Conservation (phyloP, 371 early-diverging fungal genomes). For the Umbelopsis sp. region DNA sequence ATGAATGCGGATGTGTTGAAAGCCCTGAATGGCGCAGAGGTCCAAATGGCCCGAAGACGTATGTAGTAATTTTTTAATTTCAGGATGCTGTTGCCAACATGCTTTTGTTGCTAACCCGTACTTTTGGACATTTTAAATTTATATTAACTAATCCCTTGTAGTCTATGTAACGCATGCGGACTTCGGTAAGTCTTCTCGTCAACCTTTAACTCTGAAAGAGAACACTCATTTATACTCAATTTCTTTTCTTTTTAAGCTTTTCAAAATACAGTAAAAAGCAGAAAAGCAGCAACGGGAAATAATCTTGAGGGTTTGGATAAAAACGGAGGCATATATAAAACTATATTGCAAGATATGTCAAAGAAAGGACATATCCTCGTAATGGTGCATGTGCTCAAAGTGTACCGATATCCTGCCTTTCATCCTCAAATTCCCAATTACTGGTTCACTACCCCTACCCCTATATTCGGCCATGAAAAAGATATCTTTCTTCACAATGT, state of each 20-base stretch:
- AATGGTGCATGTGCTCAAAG: too few relatives aligned
- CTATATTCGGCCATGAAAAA: too few relatives aligned
- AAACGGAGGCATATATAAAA: too few relatives aligned
- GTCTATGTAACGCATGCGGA: slow-evolving; percentile 58
- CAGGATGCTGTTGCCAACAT: too few relatives aligned
- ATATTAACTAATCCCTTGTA: too few relatives aligned
- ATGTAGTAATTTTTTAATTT: slow-evolving; percentile 22
- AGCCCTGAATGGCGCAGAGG: slow-evolving; percentile 87
- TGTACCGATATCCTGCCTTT: too few relatives aligned
- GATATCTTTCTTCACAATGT: too few relatives aligned
- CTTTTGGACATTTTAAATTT: not conserved
- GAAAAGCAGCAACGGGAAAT: slow-evolving; percentile 5
- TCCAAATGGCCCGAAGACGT: slow-evolving; percentile 70
- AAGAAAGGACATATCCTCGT: too few relatives aligned
- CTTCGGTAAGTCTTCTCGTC: slow-evolving; percentile 33
- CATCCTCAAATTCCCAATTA: too few relatives aligned
- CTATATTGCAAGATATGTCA: too few relatives aligned
- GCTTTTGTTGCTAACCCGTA: not conserved
- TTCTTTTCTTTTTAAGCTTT: not conserved
- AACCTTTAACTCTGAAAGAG: not conserved
- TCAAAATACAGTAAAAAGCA: slow-evolving; percentile 17
- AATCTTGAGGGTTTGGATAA: not conserved
- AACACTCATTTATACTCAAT: not conserved
- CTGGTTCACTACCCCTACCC: too few relatives aligned
- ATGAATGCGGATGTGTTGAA: slow-evolving; percentile 72